Base-by-base conservation (phyloP, 192 early-diverging fungal species). In the Ambispora gerdemannii region DNA sequence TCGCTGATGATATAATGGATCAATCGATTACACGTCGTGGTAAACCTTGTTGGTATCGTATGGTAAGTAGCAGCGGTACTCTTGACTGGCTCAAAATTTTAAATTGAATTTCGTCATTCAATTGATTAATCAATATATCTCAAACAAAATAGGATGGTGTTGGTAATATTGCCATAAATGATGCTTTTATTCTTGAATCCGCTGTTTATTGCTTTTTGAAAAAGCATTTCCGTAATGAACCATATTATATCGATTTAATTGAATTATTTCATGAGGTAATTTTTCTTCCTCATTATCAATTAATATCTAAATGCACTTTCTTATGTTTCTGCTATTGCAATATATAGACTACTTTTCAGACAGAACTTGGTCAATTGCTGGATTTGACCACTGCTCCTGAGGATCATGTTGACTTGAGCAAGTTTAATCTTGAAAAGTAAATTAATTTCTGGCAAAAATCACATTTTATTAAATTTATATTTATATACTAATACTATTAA, bases 1-100 rank as follows among this genome's bases (percentile, higher is more conserved):
- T 99, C 13, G 85, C 95, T 22, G 97, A 99, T 82, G 97, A 99
- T 77, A 96, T 99, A 77, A 99, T 98, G 96, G 97, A 99, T 79
- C 82, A 81, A 36, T 95, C 93, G 72, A 88, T 91, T 67, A 99
- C 96, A 15, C 92, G 97, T 59, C 92, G 97, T 74, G 95, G 96
- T 17, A 92, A 96, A 76, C 94, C 94, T 50, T 95, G 95, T 77
- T 99, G 97, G 97, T 99, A 96, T 87, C 86, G 86, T 63, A 77
- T 83, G 75, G 78, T 80, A 75, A 77, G 63, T 72, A 0, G 25
- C 22, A 19, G 1, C 34, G n/a, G n/a, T n/a, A n/a, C n/a, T n/a
- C n/a, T n/a, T n/a, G n/a, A n/a, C n/a, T n/a, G n/a, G n/a, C n/a
- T n/a, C n/a, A n/a, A n/a, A n/a, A 32, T 31, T 33, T 61, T 8